These are phyloP conservation scores for Darksidea phi DNA, from an alignment of 495 filamentous ascomycete genomes.

Conservation along the genomic window DNA sequence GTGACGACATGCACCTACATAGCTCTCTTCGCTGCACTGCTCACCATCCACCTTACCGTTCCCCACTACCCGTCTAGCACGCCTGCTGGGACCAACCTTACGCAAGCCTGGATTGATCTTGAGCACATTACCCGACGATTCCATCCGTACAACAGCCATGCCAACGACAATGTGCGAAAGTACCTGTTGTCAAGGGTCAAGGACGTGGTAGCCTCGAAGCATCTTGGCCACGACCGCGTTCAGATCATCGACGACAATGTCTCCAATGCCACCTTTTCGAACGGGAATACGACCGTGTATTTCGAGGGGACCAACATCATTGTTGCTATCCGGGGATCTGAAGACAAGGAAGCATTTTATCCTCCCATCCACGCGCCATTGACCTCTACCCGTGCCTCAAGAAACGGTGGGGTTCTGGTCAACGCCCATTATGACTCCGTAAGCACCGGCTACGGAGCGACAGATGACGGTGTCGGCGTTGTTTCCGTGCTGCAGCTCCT, in stretches of 20 bases:
- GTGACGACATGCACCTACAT: conserved; percentile 42
- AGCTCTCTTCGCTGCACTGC: conserved; percentile 48
- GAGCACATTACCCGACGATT: conserved; percentile 69
- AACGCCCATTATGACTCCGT: conserved; percentile 97
- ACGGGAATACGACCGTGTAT: conserved; percentile 60
- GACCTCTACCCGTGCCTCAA: conserved; percentile 49
- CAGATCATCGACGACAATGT: conserved; percentile 53
- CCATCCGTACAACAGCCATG: conserved; percentile 83
- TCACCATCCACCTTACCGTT: conserved; percentile 72
- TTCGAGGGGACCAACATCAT: conserved; percentile 93
- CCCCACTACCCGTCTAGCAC: conserved; percentile 64
- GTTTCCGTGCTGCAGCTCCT: conserved; percentile 84
- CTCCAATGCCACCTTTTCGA: conserved; percentile 71
- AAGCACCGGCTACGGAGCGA: conserved; percentile 85
- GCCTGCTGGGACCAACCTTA: conserved; percentile 66
- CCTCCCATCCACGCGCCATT: conserved; percentile 6
- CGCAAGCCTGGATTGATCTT: conserved; percentile 84
- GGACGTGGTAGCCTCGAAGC: conserved; percentile 62
- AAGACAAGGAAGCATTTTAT: conserved; percentile 56
- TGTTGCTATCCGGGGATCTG: conserved; percentile 80
- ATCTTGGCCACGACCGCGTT: conserved; percentile 34
- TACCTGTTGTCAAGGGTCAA: conserved; percentile 74
- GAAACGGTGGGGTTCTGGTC: conserved; percentile 77
- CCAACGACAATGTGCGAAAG: conserved; percentile 74
- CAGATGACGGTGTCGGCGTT: conserved; percentile 89